These are phyloP conservation scores for Athelia sp. DNA, from an alignment of 1,284 basidiomycete species.

Conservation along the genomic window DNA sequence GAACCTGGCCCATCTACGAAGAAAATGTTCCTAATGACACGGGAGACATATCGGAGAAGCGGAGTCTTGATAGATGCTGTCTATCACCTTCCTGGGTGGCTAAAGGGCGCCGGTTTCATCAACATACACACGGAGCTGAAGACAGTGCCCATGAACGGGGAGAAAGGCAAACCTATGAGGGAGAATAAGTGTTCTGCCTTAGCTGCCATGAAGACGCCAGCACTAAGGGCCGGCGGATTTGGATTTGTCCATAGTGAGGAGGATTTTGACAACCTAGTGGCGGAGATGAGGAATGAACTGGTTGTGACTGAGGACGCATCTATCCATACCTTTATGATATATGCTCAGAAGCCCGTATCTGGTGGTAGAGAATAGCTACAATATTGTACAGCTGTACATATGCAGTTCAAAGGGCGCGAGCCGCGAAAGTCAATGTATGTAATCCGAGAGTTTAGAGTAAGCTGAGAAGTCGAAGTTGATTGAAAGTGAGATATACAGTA, in stretches of 20 bases:
- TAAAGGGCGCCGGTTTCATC: slow-evolving; percentile 16
- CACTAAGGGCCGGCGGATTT: background rate
- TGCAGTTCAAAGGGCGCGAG: too few species aligned
- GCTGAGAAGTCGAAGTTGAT: too few species aligned
- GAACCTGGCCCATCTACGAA: slow-evolving; percentile 4
- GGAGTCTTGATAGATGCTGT: slow-evolving; percentile 13
- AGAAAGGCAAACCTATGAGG: background rate
- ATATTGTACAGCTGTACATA: too few species aligned
- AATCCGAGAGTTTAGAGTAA: too few species aligned
- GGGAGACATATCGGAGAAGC: slow-evolving; percentile 10
- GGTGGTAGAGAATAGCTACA: too few species aligned
- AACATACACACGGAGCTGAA: slow-evolving; percentile 13
- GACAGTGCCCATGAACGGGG: background rate
- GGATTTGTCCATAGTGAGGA: background rate
- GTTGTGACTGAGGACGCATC: background rate
- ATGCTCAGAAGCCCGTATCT: slow-evolving; percentile 1
- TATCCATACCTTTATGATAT: background rate
- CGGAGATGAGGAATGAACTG: background rate
- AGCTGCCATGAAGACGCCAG: background rate
- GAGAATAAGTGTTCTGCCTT: background rate
- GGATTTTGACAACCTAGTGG: background rate
- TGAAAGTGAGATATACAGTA: too few species aligned
- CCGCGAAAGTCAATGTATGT: too few species aligned
- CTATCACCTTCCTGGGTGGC: slow-evolving; percentile 11
- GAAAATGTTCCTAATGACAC: slow-evolving; percentile 7